These are phyloP conservation scores for Metarhizium brunneum DNA, from an alignment of 2,329 filamentous ascomycete genomes.

Conservation along the genomic window DNA sequence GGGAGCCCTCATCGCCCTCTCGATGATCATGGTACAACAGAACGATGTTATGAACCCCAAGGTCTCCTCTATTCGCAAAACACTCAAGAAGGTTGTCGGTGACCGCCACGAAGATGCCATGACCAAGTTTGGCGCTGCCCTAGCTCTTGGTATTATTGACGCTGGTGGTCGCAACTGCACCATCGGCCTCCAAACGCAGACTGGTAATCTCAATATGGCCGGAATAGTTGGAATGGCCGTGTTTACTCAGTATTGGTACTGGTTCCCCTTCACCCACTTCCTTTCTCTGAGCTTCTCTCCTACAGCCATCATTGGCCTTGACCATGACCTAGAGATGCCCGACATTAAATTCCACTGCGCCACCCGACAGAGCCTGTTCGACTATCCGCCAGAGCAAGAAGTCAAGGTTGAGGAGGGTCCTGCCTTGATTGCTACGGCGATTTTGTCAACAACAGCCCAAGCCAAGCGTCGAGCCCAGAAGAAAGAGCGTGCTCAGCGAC, in stretches of 20 bases:
- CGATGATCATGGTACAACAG: constrained; percentile 99
- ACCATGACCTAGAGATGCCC: constrained; percentile 87
- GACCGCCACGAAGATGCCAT: constrained; percentile 98
- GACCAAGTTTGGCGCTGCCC: constrained; percentile 94
- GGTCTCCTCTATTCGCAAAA: constrained; percentile 83
- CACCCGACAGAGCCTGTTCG: constrained; percentile 88
- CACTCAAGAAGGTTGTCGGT: constrained; percentile 83
- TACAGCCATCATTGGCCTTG: constrained; percentile 88
- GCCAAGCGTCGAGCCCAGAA: constrained; percentile 90
- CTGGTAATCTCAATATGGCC: constrained; percentile 96
- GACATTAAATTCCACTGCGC: constrained; percentile 95
- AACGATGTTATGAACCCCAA: constrained; percentile 99
- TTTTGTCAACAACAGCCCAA: constrained; percentile 92
- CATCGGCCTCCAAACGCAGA: constrained; percentile 94
- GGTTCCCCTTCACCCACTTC: constrained; percentile 99
- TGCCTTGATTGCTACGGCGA: constrained; percentile 87
- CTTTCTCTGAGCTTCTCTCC: constrained; percentile 92
- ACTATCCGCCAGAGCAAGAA: constrained; percentile 95
- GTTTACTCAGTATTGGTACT: constrained; percentile 99
- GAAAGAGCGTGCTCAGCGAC: constrained; percentile 81
- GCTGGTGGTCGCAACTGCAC: constrained; percentile 97
- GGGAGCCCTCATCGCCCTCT: constrained; percentile 83
- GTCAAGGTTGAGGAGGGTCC: constrained; percentile 90
- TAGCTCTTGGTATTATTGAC: constrained; percentile 94
- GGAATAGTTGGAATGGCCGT: constrained; percentile 97